Conservation (phyloP, 768 basidiomycete genomes). For the Naganishia randhawae region DNA sequence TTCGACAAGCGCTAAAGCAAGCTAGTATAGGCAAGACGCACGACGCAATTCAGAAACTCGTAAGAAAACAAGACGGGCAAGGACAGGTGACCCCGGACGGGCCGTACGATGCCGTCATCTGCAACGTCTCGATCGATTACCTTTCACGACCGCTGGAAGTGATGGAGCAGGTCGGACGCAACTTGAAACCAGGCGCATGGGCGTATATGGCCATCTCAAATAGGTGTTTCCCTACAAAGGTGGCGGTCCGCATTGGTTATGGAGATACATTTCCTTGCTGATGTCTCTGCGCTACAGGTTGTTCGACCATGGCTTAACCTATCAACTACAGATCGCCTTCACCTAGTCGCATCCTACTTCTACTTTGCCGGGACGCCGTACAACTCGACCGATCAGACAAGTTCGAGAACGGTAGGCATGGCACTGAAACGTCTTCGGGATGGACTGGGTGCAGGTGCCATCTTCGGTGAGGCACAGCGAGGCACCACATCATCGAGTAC, state of each 20-base stretch:
- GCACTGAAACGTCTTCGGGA: slow-evolving; percentile 14
- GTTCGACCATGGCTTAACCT: slow-evolving; percentile 34
- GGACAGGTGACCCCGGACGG: not conserved
- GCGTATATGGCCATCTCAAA: slow-evolving; percentile 38
- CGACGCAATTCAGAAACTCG: not conserved
- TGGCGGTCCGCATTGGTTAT: not conserved
- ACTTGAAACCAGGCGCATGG: slow-evolving; percentile 20
- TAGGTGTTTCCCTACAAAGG: slow-evolving; percentile 42
- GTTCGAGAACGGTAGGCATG: slow-evolving; percentile 29
- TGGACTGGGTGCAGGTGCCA: not conserved
- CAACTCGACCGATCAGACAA: slow-evolving; percentile 8
- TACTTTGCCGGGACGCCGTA: slow-evolving; percentile 32
- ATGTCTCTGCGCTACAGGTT: slow-evolving; percentile 7
- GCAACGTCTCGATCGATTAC: slow-evolving; percentile 42
- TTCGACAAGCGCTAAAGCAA: slow-evolving; percentile 4
- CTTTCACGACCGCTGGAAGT: slow-evolving; percentile 36
- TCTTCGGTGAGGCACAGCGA: not conserved
- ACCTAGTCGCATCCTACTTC: slow-evolving; percentile 37
- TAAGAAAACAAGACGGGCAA: not conserved
- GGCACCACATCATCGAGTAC: not conserved
- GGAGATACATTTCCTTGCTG: not conserved
- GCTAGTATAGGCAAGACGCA: not conserved
- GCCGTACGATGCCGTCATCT: slow-evolving; percentile 33
- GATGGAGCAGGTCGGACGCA: slow-evolving; percentile 18
- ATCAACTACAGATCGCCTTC: slow-evolving; percentile 32